Base-by-base conservation (phyloP, 2,329 filamentous ascomycete species). In the Chalara sp. region DNA sequence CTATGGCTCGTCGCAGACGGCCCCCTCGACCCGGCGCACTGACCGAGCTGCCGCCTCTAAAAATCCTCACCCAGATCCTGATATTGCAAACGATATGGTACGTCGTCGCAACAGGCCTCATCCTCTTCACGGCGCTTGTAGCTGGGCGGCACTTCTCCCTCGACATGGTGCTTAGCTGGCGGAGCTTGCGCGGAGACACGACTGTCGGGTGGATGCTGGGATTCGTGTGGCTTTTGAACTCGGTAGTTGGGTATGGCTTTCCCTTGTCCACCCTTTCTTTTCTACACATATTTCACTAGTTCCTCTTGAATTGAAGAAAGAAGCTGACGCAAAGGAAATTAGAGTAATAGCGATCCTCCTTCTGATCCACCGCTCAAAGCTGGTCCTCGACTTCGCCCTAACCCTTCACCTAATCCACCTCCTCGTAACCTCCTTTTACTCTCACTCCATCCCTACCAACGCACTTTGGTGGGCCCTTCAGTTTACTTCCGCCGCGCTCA, bases 381-480 rank as follows among this genome's bases (percentile, higher is more conserved):
- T 97, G 54, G 87, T 97, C 47, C 89, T 89, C 59, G 93, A 99
- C 70, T 99, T 97, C 67, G 88, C 89, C 32, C 74, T 96, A 29
- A 96, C 92, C 2, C 79, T 96, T 13, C 89, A 95, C 71, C 79
- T 87, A 66, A 73, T 96, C 41, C 88, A 96, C 67, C 79, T 96
- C 48, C 57, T 93, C 61, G 69, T 89, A 61, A 87, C 88, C 31
- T 84, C 83, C 21, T 67, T 96, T 33, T 96, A 95, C 69, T 85
- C 87, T 3, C 82, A 83, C 62, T 78, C 80, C 7, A 66, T 97
- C 31, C 93, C 93, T 1, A 76, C 78, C 7, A 84, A 92, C 67
- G 71, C 82, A 56, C 85, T 95, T 62, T 99, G 93, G 93, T 99
- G 93, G 92, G 73, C 71, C 2, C 67, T 87, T 1, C 83, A 87